These are phyloP conservation scores for Claviceps sp. DNA, from an alignment of 2,329 filamentous ascomycete genomes.

Conservation along the genomic window DNA sequence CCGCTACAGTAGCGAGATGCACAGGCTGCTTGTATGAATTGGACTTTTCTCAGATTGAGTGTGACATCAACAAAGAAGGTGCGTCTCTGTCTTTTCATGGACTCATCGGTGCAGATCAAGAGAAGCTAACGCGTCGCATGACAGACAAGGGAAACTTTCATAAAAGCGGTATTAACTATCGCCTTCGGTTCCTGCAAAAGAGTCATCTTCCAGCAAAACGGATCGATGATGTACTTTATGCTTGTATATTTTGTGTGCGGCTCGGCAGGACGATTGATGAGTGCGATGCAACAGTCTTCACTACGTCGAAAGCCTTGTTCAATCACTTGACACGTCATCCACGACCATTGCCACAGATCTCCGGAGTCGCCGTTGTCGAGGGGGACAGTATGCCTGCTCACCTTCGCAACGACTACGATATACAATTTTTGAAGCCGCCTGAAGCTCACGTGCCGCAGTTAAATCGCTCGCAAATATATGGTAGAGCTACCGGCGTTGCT, in stretches of 20 bases:
- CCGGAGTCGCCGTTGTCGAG: slow-evolving; percentile 36
- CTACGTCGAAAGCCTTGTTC: slow-evolving; percentile 38
- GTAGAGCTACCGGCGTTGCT: slow-evolving; percentile 31
- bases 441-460: slow-evolving; percentile 27
- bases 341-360: slow-evolving; percentile 35
- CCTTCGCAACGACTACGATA: slow-evolving; percentile 36
- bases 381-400: slow-evolving; percentile 24
- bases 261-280: slow-evolving; percentile 35
- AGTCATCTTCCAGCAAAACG: slow-evolving; percentile 36
- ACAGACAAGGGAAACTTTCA: slow-evolving; percentile 28
- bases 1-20: slow-evolving; percentile 35
- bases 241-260: slow-evolving; percentile 40
- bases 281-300: slow-evolving; percentile 44
- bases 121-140: too few species aligned
- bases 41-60: slow-evolving; percentile 37
- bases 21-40: slow-evolving; percentile 40
- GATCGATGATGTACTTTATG: slow-evolving; percentile 39
- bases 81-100: slow-evolving; percentile 10
- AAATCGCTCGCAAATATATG: slow-evolving; percentile 25
- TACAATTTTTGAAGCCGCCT: slow-evolving; percentile 32
- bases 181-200: slow-evolving; percentile 42
- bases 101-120: not conserved
- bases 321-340: slow-evolving; percentile 39
- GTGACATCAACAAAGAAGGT: slow-evolving; percentile 36
- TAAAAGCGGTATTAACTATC: slow-evolving; percentile 33